Evolutionary conservation across 495 filamentous ascomycete species (phyloP), one percentile per base, ranked within the genome.

Genomic region (Neurospora terricola): DNA sequence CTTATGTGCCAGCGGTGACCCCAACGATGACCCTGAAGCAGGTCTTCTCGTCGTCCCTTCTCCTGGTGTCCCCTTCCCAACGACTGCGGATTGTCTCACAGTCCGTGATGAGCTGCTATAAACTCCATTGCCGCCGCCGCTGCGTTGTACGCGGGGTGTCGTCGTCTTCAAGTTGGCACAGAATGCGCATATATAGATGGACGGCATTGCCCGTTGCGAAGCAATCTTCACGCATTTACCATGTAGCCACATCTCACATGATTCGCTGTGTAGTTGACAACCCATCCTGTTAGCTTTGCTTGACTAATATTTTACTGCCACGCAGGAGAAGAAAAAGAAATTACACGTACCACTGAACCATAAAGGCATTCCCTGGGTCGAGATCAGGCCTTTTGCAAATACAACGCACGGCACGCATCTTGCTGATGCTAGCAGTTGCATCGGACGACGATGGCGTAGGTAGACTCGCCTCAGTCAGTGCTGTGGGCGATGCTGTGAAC

Each of bases 201-300:
- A 86, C 27, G 92, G 92, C 62, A 93, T 84, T 54, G 81, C 84
- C 70, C 90, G 87, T 23, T 85, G 83, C 72, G 90, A 90, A 9
- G 54, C 3, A 34, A 94, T 84, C 21, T 91, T 90, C 39, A 94
- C 87, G 78, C 94, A 97, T 76, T 86, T 86, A 7, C 90, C 91
- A 77, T 97, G 94, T 38, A 94, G 87, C 90, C 91, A 95, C 81
- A 94, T 91, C 45, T 89, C 91, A 81, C 94, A 97, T 5, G 93
- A 94, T 83, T 94, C 91, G 82, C 94, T 94, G 76, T 38, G 5
- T 36, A 72, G 16, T 70, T 66, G 2, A 66, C 11, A 59, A 59
- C 10, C 48, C 27, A 2, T 12, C 9, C 23, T 21, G 54, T 74
- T 71, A 75, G 75, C 16, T 66, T 76, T 71, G 74, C 75, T 38